Evolutionary conservation across 176 grass and related monocot species (phyloP).

Genomic region (Urochloa ruziziensis): DNA sequence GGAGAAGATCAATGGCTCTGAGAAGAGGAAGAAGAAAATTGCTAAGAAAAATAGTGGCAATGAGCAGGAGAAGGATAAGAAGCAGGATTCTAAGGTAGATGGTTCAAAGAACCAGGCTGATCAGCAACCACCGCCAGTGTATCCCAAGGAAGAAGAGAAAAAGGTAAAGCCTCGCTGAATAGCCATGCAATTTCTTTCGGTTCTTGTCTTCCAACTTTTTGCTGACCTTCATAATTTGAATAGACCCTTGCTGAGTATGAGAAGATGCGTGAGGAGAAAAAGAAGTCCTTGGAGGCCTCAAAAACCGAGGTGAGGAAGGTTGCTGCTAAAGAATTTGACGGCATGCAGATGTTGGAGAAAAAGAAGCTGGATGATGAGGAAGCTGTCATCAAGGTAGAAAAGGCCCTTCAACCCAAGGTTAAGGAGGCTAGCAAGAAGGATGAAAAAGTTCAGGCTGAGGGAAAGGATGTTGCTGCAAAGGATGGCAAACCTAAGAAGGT

Average conservation of each 20-base stretch:
- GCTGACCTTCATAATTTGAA: neutral
- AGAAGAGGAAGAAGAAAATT: conserved; percentile 33
- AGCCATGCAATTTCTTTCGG: neutral
- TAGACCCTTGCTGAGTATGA: conserved; percentile 59
- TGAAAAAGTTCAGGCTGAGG: neutral
- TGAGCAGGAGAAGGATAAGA: conserved; percentile 1
- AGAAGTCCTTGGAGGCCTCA: neutral
- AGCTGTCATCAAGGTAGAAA: conserved; percentile 24
- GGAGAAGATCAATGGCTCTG: neutral
- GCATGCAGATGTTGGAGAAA: conserved; percentile 10
- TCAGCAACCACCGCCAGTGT: neutral
- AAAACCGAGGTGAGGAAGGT: conserved; percentile 28
- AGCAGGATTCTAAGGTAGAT: neutral
- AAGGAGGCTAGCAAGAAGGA: neutral
- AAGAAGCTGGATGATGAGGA: conserved; percentile 41
- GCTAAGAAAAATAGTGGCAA: neutral
- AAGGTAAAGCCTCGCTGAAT: neutral
- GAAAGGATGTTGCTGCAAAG: neutral
- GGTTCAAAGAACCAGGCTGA: neutral
- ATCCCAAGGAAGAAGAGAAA: conserved; percentile 2
- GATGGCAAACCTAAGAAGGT: neutral
- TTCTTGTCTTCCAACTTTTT: neutral
- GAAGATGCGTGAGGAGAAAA: conserved; percentile 38
- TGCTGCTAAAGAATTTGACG: conserved; percentile 13
- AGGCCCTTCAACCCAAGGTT: neutral